Conservation (phyloP, 768 basidiomycete species). For the Macrolepiota fuliginosa region DNA sequence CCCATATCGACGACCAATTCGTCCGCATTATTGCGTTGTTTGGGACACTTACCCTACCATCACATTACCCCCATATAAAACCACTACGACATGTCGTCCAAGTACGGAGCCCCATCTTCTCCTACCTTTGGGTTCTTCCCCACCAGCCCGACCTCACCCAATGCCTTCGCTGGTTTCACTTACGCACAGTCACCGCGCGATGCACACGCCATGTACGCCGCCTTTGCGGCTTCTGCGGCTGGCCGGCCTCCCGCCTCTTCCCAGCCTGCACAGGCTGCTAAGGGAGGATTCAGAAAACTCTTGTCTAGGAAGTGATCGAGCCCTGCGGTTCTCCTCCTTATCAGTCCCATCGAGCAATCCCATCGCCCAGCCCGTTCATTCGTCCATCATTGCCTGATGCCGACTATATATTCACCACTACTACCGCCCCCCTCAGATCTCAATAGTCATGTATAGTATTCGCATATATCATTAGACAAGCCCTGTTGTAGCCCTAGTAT, state of each 20-base stretch:
- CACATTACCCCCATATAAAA: conserved; percentile 4
- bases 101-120: conserved; percentile 46
- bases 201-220: conserved; percentile 55
- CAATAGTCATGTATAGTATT: neutral
- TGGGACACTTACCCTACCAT: conserved; percentile 7
- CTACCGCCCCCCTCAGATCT: neutral
- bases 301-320: conserved; percentile 2
- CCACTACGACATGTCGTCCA: conserved; percentile 43
- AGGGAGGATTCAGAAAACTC: neutral
- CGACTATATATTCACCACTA: neutral
- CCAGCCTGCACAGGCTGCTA: neutral
- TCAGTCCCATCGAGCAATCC: neutral
- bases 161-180: conserved; percentile 48
- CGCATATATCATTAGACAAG: neutral
- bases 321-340: neutral
- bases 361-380: neutral
- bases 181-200: conserved; percentile 61
- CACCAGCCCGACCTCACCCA: conserved; percentile 49
- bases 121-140: conserved; percentile 64
- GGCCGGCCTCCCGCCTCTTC: conserved; percentile 1
- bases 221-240: conserved; percentile 28
- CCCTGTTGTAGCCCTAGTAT: conserved; percentile 2
- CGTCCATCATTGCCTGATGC: neutral
- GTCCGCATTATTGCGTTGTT: neutral
- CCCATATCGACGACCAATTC: neutral